phyloP scores from a whole-genome alignment of 73 alveolate genomes.

The Uronychia setigera region DNA sequence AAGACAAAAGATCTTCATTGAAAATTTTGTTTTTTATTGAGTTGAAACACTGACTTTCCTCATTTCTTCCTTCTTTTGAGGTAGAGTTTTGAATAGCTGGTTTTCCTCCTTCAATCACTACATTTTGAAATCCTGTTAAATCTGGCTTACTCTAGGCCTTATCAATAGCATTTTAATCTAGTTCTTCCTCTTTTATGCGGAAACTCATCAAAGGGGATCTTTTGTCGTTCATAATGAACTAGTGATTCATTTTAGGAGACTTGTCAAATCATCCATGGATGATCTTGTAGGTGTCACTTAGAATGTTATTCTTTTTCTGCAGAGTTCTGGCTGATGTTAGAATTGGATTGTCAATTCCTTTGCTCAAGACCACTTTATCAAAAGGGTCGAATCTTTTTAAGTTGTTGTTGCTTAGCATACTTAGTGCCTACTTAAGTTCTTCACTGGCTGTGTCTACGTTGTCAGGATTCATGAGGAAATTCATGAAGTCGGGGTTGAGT shows the following conservation, averaged over 20 bases:
- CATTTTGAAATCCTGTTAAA: no score
- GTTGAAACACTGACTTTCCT: no score
- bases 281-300: constrained; percentile 48
- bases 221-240: no score
- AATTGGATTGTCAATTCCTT: constrained; percentile 52
- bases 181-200: neutral
- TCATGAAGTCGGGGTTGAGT: constrained; percentile 57
- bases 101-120: no score
- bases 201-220: neutral
- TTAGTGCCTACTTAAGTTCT: constrained; percentile 13
- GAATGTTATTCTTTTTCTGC: constrained; percentile 20
- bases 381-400: constrained; percentile 50
- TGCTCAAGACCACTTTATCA: constrained; percentile 36
- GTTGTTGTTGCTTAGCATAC: neutral
- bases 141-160: no score
- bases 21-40: no score
- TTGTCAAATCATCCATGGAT: constrained; percentile 23
- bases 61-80: no score
- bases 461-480: constrained; percentile 57
- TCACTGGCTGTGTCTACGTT: neutral
- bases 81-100: no score
- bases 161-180: no score
- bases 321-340: constrained; percentile 39
- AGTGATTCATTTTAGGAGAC: neutral
- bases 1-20: no score